phyloP scores from a whole-genome alignment of 768 basidiomycete genomes.

The Multifurca ochricompacta region DNA sequence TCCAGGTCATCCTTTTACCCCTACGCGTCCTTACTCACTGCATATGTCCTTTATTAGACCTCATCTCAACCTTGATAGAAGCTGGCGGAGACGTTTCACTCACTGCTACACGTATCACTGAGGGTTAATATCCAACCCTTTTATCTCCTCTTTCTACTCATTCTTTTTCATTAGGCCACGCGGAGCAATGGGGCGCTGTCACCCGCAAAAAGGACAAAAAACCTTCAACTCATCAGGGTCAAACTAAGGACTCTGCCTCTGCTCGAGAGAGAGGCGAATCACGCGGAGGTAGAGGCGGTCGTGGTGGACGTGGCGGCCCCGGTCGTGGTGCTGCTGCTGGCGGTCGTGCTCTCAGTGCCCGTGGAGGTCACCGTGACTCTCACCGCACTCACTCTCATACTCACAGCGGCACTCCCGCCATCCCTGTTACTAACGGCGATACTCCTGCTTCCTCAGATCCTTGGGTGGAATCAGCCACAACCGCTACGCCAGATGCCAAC shows the following conservation, averaged over 20 bases:
- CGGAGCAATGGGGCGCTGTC: slow-evolving; percentile 76
- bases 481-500: slow-evolving; percentile 24
- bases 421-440: slow-evolving; percentile 15
- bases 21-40: slow-evolving; percentile 23
- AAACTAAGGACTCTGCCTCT: slow-evolving; percentile 46
- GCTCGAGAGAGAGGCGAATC: slow-evolving; percentile 41
- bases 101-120: slow-evolving; percentile 67
- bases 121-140: slow-evolving; percentile 39
- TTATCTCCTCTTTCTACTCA: slow-evolving; percentile 21
- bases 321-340: slow-evolving; percentile 35
- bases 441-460: slow-evolving; percentile 24
- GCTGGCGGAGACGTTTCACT: slow-evolving; percentile 59
- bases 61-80: slow-evolving; percentile 60
- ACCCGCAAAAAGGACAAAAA: slow-evolving; percentile 88
- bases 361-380: slow-evolving; percentile 39
- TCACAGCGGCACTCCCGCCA: slow-evolving; percentile 22
- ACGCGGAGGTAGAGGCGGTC: slow-evolving; percentile 58
- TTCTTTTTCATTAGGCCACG: slow-evolving; percentile 43
- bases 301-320: slow-evolving; percentile 46
- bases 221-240: slow-evolving; percentile 32
- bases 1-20: slow-evolving; percentile 12
- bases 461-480: slow-evolving; percentile 22
- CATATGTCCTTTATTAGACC: slow-evolving; percentile 36
- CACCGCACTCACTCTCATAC: slow-evolving; percentile 34
- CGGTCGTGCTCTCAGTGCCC: slow-evolving; percentile 36